phyloP scores from a whole-genome alignment of 495 filamentous ascomycete genomes.

The Penicillium bovifimosum region DNA sequence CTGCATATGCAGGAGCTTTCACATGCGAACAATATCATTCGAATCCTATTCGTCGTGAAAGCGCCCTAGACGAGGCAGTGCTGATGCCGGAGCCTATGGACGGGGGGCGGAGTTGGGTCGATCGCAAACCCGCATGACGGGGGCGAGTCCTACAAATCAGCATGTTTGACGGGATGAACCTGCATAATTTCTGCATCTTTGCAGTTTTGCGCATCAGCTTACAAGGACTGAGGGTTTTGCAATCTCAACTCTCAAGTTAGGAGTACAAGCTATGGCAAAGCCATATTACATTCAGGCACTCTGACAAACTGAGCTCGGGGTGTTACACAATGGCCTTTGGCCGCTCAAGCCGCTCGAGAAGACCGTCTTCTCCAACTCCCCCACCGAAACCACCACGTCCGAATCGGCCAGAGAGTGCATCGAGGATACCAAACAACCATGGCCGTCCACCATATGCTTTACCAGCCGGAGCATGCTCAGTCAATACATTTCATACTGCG shows the following conservation, averaged over 20 bases:
- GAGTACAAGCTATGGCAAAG: neutral
- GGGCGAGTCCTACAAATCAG: neutral
- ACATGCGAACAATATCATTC: neutral
- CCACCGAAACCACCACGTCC: conserved; percentile 6
- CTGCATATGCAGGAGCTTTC: neutral
- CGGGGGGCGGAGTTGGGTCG: neutral
- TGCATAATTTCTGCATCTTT: conserved; percentile 3
- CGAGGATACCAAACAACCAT: neutral
- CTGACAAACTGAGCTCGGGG: neutral
- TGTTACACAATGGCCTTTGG: neutral
- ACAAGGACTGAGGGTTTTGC: neutral
- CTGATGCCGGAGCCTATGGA: neutral
- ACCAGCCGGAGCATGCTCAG: neutral
- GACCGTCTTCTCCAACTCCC: neutral
- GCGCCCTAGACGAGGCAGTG: conserved; percentile 3
- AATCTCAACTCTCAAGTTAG: neutral
- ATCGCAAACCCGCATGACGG: neutral
- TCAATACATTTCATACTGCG: neutral
- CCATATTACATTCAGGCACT: neutral
- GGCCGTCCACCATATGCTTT: neutral
- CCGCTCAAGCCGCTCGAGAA: neutral
- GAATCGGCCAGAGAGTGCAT: neutral
- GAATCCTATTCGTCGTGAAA: neutral
- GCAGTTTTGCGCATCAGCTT: neutral
- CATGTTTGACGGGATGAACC: neutral